Base-by-base conservation (phyloP, 2,329 filamentous ascomycete genomes). In the Xylariales sp. region DNA sequence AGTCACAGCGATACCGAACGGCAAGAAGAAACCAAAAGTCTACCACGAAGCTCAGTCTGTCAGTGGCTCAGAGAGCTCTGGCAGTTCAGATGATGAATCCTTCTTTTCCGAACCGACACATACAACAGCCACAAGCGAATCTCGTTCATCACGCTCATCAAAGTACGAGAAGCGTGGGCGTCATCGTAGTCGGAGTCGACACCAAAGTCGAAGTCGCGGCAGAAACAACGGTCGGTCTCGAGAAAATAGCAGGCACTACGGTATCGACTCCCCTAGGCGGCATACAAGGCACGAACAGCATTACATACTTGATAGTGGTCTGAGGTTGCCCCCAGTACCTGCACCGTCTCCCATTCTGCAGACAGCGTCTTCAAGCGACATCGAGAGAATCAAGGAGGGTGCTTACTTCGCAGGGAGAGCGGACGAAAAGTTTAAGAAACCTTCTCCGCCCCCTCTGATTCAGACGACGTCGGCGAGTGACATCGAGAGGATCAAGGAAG, bases 401-500 rank as follows among this genome's bases (percentile, higher is more conserved):
- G 39, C 39, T 4, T 42, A 25, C 32, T 3, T 20, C 4, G 31
- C 39, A 16, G 39, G 39, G 6, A 18, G 39, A 25, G 39, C 18
- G 4, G 31, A 21, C 21, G 39, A 40, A 31, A 34, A 18, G 29
- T 25, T 24, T 7, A 25, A 12, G 4, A 25, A 27, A 31, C 24
- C 24, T 14, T 19, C 36, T 21, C 29, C 38, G 10, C 14, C 18
- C 5, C 28, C 18, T 9, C 6, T 25, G 12, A 8, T 20, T 8
- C 4, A 24, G 8, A 28, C 31, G 20, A 36, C 39, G 14, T 35
- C 22, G 15, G 39, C 39, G 16, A 42, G 31, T 20, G 39, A 42
- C 24, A 36, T 42, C 15, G 39, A 42, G 5, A 34, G 39, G 14
- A 28, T 42, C 7, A 28, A 12, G 15, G 31, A 42, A 7, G 31